Conservation (phyloP, 2,329 filamentous ascomycete genomes). For the Amauroascus niger region DNA sequence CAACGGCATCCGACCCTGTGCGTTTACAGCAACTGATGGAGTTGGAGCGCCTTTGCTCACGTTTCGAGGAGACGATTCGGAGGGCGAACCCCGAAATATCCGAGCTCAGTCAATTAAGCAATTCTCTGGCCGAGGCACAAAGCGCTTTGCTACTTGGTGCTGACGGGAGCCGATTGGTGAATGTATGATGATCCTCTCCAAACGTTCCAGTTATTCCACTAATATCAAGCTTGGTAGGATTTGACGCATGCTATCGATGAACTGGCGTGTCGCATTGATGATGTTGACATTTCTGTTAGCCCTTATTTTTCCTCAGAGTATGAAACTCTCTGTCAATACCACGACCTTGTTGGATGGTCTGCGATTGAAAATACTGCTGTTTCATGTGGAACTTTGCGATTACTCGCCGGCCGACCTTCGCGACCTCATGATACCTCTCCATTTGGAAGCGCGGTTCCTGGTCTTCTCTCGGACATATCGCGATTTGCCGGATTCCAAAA, state of each 20-base stretch:
- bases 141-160: constrained; percentile 30
- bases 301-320: constrained; percentile 42
- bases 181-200: constrained; percentile 18
- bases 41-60: constrained; percentile 28
- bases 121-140: constrained; percentile 34
- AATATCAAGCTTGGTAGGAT: constrained; percentile 19
- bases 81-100: constrained; percentile 30
- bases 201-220: constrained; percentile 10
- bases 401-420: constrained; percentile 33
- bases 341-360: constrained; percentile 27
- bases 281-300: constrained; percentile 22
- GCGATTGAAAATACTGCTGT: constrained; percentile 14
- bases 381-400: constrained; percentile 26
- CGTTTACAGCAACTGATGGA: constrained; percentile 30
- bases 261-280: constrained; percentile 26
- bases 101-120: constrained; percentile 29
- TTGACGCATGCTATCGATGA: constrained; percentile 33
- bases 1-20: constrained; percentile 34
- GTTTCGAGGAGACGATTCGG: constrained; percentile 31
- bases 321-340: constrained; percentile 40
- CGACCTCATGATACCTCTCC: constrained; percentile 28
- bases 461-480: constrained; percentile 29
- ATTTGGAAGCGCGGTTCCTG: constrained; percentile 27
- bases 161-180: constrained; percentile 29
- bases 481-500: constrained; percentile 29